Evolutionary conservation across 306 rosid species (phyloP), one percentile per base, ranked within the genome.

Genomic region (Phaseolus lunatus): DNA sequence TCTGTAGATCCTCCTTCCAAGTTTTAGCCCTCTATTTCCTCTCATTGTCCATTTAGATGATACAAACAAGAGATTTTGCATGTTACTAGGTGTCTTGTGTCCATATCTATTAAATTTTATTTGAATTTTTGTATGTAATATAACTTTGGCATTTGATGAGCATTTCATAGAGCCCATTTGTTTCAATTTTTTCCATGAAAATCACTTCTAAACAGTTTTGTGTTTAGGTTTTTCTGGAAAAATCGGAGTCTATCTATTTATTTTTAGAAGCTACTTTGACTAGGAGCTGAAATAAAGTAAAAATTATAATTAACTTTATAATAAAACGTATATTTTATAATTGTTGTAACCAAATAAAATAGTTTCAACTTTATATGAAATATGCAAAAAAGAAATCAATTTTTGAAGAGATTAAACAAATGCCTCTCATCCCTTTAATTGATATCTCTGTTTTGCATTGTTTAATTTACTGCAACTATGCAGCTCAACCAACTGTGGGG

Each of bases 21-120:
- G 44, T 45, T 65, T 76, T 37, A 20, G 35, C 80, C 23, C 39
- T 57, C 41, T 66, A 18, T 71, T 14, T 54, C 50, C 82, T 84
- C 24, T 68, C 52, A 67, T 27, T 76, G 20, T 44, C 61, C 68
- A 77, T 80, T 57, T 47, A 49, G 70, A 35, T 24, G 72, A 56
- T 64, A 39, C 67, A 37, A 47, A 65, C 48, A 63, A 23, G 71
- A 72, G 18, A 61, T 73, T 77, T 63, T 73, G 37, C 62, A 43
- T 16, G 19, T 37, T 73, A 39, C 43, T 33, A 45, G 62, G 72
- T 45, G 35, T 72, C 24, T 26, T 43, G 41, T 72, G 54, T 54
- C 56, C 24, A 31, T 73, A 26, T 16, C 54, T 64, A 57, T 22
- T 45, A 47, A 18, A 57, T 11, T 31, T 39, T 39, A 39, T 48